A percentile compares a stretch with the other conserved stretches of the same genome.
Evolutionary conservation across 164 flowering plant genomes (phyloP).

Genomic region (Aristolochia contorta): DNA sequence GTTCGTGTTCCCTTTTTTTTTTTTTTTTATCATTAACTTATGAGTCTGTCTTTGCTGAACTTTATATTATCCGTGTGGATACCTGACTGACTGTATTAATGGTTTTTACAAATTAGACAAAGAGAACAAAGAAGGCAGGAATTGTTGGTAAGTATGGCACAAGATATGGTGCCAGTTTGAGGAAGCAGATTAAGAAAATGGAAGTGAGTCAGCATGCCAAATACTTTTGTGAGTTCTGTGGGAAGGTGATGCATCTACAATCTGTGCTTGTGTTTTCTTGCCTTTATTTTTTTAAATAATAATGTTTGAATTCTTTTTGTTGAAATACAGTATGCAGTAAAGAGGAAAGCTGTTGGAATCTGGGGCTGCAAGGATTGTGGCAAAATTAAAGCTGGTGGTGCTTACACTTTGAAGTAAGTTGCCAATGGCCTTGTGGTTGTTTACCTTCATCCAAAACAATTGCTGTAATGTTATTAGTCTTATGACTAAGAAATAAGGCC

Average conservation of each 20-base stretch:
- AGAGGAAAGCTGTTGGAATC: constrained; percentile 20
- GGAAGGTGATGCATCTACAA: constrained; percentile 34
- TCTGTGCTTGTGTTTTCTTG: no score
- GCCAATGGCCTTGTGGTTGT: not conserved
- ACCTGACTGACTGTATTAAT: no score
- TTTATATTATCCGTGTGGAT: no score
- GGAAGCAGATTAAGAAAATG: constrained; percentile 93
- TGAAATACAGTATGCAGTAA: constrained; percentile 14
- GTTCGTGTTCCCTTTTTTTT: no score
- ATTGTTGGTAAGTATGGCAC: constrained; percentile 78
- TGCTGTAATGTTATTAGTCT: no score
- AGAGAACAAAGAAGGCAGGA: constrained; percentile 74
- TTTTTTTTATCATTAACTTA: no score
- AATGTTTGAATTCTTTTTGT: not conserved
- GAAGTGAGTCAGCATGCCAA: constrained; percentile 81
- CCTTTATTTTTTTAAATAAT: no score
- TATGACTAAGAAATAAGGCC: no score
- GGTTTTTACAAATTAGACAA: constrained; percentile 26
- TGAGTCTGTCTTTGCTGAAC: no score
- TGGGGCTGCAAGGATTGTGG: constrained; percentile 25
- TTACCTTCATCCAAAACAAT: no score
- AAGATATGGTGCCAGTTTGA: constrained; percentile 74
- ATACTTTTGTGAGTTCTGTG: constrained; percentile 78
- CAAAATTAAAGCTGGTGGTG: constrained; percentile 19
- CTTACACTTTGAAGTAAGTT: constrained; percentile 17